Percentiles rank a stretch among this genome's conserved stretches.
These are phyloP conservation scores for Saccharomyces hybrid DNA, from an alignment of 1,139 yeast species.

Conservation along the genomic window DNA sequence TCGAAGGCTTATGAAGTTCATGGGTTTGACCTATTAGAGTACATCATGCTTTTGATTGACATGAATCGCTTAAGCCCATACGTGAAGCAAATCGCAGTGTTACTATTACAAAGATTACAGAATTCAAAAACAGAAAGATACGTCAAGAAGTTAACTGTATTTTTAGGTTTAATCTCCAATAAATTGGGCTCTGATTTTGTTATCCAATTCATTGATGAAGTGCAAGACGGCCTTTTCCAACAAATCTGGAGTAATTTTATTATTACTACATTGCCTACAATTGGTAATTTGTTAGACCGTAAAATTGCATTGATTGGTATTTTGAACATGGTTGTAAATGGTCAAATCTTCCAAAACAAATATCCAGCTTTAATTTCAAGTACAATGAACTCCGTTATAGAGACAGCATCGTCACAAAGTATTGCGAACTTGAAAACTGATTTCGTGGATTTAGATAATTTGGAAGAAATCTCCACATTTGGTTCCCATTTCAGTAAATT, in stretches of 20 bases:
- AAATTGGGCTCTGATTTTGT: slow-evolving; percentile 39
- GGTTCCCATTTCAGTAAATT: slow-evolving; percentile 80
- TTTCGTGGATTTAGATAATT: slow-evolving; percentile 35
- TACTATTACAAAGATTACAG: slow-evolving; percentile 74
- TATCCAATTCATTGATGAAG: slow-evolving; percentile 36
- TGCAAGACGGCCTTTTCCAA: slow-evolving; percentile 42
- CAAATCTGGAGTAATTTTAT: slow-evolving; percentile 59
- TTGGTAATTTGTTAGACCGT: slow-evolving; percentile 64
- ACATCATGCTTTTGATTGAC: slow-evolving; percentile 55
- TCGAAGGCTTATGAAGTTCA: slow-evolving; percentile 71
- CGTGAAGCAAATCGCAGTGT: slow-evolving; percentile 62
- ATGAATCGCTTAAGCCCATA: slow-evolving; percentile 45
- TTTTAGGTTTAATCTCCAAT: slow-evolving; percentile 43
- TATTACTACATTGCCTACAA: slow-evolving; percentile 56
- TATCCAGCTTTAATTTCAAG: slow-evolving; percentile 42
- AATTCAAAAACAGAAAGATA: slow-evolving; percentile 75
- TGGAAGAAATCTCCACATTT: slow-evolving; percentile 48
- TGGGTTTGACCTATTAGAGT: slow-evolving; percentile 79
- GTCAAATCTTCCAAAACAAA: slow-evolving; percentile 35
- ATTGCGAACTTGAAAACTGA: slow-evolving; percentile 32
- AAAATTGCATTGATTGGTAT: slow-evolving; percentile 72
- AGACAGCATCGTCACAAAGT: slow-evolving; percentile 36
- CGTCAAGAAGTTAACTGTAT: slow-evolving; percentile 62
- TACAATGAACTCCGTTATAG: slow-evolving; percentile 47
- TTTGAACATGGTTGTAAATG: slow-evolving; percentile 41